Base-by-base conservation (phyloP, 345 rosid genomes). In the Anastatica hierochuntica region DNA sequence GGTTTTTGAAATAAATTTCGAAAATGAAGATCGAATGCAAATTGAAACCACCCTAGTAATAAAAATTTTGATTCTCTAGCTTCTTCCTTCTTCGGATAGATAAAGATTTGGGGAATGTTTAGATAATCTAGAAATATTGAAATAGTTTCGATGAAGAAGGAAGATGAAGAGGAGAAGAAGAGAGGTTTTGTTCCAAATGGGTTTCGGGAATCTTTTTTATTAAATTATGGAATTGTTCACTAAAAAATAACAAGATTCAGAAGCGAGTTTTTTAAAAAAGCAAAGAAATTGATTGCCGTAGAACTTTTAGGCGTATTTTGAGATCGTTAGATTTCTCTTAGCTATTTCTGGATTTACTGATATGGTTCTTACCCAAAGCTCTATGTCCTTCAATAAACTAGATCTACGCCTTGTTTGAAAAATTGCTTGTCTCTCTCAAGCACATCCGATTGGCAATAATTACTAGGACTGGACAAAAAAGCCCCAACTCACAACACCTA, bases 111-210 rank as follows among this genome's bases (percentile, higher is more conserved):
- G 33, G 10, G 33, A 7, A 29, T 29, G 7, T 29, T 29, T 5
- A 29, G 10, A 7, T 29, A 8, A 6, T 6, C 5, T 53, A 15
- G 31, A 18, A 4, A 48, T 60, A 7, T 9, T 46, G 10, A 5
- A 37, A 29, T 26, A 18, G 24, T 1, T n/a, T 49, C 50, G 11
- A 31, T 35, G 60, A 53, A 62, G 67, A 53, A 53, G 54, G 58
- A 63, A 45, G 47, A 53, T 24, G 66, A 29, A 50, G 19, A 46
- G 43, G 19, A 24, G 43, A 38, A 53, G 14, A 24, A 52, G 29
- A 53, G 53, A 54, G 38, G 44, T 43, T 62, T 53, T 62, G 60
- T 44, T 44, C 60, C 27, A 63, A 63, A 16, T 53, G 34, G 10
- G 36, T 44, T 44, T 53, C 46, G 8, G 24, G 17, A 44, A 13